Conservation (phyloP, 257 asterid species). For the Solanum clarkiae region DNA sequence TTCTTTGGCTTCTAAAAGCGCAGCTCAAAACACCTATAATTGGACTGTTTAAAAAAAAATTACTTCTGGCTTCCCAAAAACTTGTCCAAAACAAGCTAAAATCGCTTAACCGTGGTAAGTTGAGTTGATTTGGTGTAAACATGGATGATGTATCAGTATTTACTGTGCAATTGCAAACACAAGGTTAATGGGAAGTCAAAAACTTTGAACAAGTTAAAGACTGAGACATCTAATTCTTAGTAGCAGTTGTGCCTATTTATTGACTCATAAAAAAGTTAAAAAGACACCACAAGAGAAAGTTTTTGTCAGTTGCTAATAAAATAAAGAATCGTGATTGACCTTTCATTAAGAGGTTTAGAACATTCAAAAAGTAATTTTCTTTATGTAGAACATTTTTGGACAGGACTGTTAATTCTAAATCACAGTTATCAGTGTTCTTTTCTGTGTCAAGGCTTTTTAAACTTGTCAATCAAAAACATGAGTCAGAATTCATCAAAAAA, state of each 20-base stretch:
- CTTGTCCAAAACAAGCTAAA: too few relatives aligned
- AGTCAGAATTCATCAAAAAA: background rate
- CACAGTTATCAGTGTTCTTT: background rate
- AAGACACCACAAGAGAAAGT: background rate
- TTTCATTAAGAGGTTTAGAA: background rate
- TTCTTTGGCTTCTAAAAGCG: too few relatives aligned
- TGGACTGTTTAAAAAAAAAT: too few relatives aligned
- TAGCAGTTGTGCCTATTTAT: background rate
- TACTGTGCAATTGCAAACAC: background rate
- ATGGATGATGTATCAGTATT: background rate
- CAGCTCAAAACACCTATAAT: too few relatives aligned
- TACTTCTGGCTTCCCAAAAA: too few relatives aligned
- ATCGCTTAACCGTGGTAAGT: too few relatives aligned
- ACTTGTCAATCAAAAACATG: background rate
- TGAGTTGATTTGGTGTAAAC: too few relatives aligned
- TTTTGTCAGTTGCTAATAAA: background rate
- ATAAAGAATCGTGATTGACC: background rate
- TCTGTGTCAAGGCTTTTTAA: background rate
- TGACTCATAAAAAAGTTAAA: background rate
- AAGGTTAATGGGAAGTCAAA: background rate
- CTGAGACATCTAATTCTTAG: background rate
- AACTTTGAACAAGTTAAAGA: background rate
- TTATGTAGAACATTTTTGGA: background rate
- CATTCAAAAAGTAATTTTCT: background rate
- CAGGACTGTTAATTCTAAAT: background rate